Evolutionary conservation across 75 land plant species (phyloP).

Genomic region (Pseudotsuga menziesii): DNA sequence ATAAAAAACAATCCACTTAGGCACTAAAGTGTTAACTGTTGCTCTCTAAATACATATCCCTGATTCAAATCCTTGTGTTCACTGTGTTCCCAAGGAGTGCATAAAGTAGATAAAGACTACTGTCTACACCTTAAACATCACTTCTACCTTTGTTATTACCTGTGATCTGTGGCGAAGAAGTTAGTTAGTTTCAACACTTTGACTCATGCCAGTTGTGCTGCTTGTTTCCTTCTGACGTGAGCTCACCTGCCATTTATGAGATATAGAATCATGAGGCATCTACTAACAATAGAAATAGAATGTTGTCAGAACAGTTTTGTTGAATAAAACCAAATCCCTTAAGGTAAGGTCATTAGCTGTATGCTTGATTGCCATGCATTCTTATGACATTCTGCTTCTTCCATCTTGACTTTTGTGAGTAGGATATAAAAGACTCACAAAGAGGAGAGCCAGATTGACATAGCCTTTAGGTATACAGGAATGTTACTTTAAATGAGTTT

Average conservation of each 20-base stretch:
- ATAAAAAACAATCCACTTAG: neutral
- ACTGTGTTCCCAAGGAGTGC: neutral
- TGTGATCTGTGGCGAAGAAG: conserved; percentile 82
- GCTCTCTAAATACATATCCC: neutral
- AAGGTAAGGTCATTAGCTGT: no score
- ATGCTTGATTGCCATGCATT: no score
- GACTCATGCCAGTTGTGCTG: conserved; percentile 97
- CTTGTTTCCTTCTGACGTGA: conserved; percentile 97
- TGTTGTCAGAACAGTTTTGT: neutral
- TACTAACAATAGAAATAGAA: neutral
- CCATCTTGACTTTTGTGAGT: neutral
- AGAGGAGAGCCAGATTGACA: neutral
- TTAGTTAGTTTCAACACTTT: conserved; percentile 83
- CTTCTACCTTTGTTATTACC: conserved; percentile 30
- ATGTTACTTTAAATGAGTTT: neutral
- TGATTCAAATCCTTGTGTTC: neutral
- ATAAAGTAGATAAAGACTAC: neutral
- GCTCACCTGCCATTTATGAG: conserved; percentile 61
- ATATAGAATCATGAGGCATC: neutral
- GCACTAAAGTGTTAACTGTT: neutral
- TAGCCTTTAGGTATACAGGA: neutral
- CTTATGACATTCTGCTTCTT: neutral
- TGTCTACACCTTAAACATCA: neutral
- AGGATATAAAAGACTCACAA: neutral
- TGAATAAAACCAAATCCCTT: neutral